phyloP scores from a whole-genome alignment of 306 rosid genomes.

The Lathyrus tuberosus region DNA sequence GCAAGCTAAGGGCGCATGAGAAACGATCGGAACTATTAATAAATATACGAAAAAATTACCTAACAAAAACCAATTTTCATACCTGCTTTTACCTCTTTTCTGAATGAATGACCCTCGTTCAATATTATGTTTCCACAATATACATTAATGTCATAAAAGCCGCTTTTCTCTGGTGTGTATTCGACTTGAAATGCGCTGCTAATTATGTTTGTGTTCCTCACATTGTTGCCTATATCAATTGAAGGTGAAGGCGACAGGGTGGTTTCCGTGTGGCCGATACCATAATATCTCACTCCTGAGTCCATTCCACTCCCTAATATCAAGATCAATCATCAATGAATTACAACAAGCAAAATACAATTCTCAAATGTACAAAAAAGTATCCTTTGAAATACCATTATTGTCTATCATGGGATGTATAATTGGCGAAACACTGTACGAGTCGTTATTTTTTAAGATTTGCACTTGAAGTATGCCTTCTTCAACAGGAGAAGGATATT shows the following conservation, averaged over 20 bases:
- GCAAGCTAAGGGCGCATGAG: conserved; percentile 24
- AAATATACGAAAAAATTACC: conserved; percentile 10
- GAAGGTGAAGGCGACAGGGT: conserved; percentile 55
- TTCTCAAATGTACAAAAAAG: conserved; percentile 10
- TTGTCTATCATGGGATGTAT: conserved; percentile 51
- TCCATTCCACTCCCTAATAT: conserved; percentile 44
- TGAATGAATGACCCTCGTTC: conserved; percentile 60
- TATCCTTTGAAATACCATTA: conserved; percentile 55
- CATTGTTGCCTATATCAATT: conserved; percentile 44
- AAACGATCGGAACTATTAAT: conserved; percentile 14
- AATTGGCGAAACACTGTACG: conserved; percentile 47
- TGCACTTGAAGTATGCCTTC: conserved; percentile 61
- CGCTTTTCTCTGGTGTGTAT: conserved; percentile 75
- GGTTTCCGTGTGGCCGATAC: conserved; percentile 41
- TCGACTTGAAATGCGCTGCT: conserved; percentile 63
- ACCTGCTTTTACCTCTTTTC: conserved; percentile 75
- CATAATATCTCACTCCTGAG: no score
- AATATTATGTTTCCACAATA: conserved; percentile 76
- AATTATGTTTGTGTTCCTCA: conserved; percentile 43
- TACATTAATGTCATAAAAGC: conserved; percentile 57
- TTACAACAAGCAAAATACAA: conserved; percentile 21
- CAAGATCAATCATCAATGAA: conserved; percentile 15
- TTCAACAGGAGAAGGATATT: conserved; percentile 73
- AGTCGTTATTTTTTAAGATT: conserved; percentile 59
- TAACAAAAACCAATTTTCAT: conserved; percentile 8